Percentiles rank a stretch among this genome's conserved stretches.
Evolutionary conservation across 352 stramenopile genomes (phyloP).

Genomic region (Phytophthora vignae): DNA sequence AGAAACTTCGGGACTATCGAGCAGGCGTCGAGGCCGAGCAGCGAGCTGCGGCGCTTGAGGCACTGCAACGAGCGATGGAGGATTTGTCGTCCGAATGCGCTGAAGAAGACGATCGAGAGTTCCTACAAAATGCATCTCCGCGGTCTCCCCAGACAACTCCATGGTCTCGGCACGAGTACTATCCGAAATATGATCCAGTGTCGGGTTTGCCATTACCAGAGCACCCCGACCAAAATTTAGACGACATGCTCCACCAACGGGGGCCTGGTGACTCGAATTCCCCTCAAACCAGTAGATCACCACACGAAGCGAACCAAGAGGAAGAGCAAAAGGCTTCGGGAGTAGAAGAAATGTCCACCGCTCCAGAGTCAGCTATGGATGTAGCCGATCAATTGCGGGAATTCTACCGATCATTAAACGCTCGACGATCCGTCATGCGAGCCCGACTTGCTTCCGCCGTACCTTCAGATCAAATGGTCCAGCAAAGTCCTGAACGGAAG

Average conservation of each 20-base stretch:
- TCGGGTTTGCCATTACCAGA: neutral
- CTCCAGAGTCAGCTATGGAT: constrained; percentile 1
- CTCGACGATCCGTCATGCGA: constrained; percentile 30
- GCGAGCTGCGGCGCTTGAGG: constrained; percentile 30
- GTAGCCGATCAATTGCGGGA: constrained; percentile 32
- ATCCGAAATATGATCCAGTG: constrained; percentile 6
- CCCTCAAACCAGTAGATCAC: neutral
- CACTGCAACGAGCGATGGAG: constrained; percentile 29
- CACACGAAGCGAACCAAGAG: neutral
- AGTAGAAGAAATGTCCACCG: neutral
- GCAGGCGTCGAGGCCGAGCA: constrained; percentile 34
- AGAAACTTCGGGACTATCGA: constrained; percentile 36
- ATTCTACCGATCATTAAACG: constrained; percentile 29
- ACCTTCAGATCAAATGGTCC: constrained; percentile 26
- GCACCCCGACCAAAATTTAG: neutral
- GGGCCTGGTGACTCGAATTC: neutral
- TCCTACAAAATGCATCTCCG: neutral
- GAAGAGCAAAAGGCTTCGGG: neutral
- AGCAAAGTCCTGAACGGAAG: constrained; percentile 26
- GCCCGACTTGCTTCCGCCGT: constrained; percentile 25
- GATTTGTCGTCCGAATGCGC: constrained; percentile 20
- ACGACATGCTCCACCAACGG: neutral
- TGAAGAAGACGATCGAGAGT: constrained; percentile 13
- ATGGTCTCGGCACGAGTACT: constrained; percentile 30
- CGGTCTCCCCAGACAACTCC: neutral